These are phyloP conservation scores for Macadamia integrifolia DNA, from an alignment of 164 flowering plant species.

Conservation along the genomic window DNA sequence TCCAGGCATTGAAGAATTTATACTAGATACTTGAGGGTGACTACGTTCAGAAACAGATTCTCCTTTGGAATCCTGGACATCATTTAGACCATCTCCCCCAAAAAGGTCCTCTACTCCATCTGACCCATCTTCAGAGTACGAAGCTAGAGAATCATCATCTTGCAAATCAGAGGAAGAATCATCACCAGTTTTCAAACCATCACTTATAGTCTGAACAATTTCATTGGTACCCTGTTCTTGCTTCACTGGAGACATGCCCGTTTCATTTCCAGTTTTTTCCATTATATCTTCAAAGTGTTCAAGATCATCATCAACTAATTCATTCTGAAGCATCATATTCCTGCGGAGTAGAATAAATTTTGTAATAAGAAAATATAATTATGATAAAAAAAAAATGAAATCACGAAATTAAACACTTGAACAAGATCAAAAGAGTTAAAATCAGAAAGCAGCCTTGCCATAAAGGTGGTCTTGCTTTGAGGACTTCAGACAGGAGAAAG, in stretches of 20 bases:
- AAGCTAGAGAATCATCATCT: constrained; percentile 16
- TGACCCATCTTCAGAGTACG: constrained; percentile 37
- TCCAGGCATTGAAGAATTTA: constrained; percentile 43
- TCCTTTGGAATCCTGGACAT: constrained; percentile 18
- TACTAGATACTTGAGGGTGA: constrained; percentile 19
- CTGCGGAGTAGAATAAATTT: constrained; percentile 29
- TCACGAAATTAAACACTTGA: not conserved
- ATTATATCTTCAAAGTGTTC: constrained; percentile 87
- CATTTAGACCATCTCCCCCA: constrained; percentile 16
- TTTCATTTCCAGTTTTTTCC: constrained; percentile 45
- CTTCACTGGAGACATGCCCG: constrained; percentile 11
- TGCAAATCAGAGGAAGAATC: constrained; percentile 13
- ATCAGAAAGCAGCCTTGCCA: constrained; percentile 41
- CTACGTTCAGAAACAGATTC: constrained; percentile 12
- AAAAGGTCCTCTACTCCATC: constrained; percentile 49
- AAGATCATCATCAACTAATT: constrained; percentile 79
- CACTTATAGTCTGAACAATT: constrained; percentile 4
- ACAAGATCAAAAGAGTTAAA: not conserved
- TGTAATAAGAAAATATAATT: not conserved
- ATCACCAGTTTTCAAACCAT: constrained; percentile 24
- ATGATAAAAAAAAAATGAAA: not conserved
- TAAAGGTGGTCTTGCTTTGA: constrained; percentile 87
- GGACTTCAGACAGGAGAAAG: constrained; percentile 89
- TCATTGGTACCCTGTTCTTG: constrained; percentile 12
- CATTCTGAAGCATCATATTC: constrained; percentile 81